Evolutionary conservation across 495 filamentous ascomycete genomes (phyloP).

Genomic region (Aspergillus olivimuriae): DNA sequence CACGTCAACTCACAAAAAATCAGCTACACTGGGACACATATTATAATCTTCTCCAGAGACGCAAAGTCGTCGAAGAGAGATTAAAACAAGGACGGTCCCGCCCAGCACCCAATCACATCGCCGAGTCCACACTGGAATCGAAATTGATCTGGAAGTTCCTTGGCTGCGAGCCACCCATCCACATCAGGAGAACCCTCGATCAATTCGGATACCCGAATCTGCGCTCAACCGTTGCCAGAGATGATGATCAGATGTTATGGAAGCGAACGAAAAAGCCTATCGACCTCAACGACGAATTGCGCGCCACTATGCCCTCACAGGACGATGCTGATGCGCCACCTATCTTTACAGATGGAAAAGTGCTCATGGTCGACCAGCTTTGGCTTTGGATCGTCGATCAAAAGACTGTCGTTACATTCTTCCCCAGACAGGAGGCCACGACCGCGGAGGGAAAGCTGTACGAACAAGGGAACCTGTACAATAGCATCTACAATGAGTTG

Average conservation of each 20-base stretch:
- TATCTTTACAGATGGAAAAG: conserved; percentile 50
- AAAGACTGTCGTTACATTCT: conserved; percentile 55
- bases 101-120: conserved; percentile 50
- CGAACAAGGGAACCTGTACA: conserved; percentile 55
- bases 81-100: conserved; percentile 50
- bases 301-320: conserved; percentile 13
- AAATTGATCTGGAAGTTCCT: conserved; percentile 61
- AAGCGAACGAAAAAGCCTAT: conserved; percentile 52
- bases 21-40: conserved; percentile 67
- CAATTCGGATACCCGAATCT: conserved; percentile 62
- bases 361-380: conserved; percentile 65
- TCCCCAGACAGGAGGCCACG: conserved; percentile 40
- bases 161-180: conserved; percentile 57
- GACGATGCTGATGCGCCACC: conserved; percentile 11
- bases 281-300: conserved; percentile 22
- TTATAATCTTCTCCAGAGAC: conserved; percentile 50
- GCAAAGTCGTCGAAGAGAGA: conserved; percentile 50
- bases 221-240: conserved; percentile 53
- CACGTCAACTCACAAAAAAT: too few species aligned
- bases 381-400: conserved; percentile 63
- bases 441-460: conserved; percentile 51
- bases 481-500: conserved; percentile 60
- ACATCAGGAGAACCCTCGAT: conserved; percentile 58
- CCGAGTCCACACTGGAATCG: conserved; percentile 47
- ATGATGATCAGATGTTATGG: conserved; percentile 67